Conservation (phyloP, 371 early-diverging fungal genomes). For the Mucor indicus region DNA sequence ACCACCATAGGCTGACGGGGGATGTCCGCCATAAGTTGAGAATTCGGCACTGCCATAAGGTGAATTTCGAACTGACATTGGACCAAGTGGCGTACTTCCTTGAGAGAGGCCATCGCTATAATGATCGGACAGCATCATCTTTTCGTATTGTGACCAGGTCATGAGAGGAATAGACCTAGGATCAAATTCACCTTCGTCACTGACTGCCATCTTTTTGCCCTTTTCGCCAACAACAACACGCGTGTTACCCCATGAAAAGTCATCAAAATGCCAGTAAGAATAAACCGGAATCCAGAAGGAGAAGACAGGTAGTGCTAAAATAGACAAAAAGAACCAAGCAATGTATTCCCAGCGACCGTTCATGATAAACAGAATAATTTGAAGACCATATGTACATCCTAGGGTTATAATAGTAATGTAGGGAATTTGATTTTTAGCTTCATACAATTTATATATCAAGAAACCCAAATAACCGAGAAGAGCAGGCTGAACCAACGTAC, state of each 20-base stretch:
- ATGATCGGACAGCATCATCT: slow-evolving; percentile 1
- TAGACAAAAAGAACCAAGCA: slow-evolving; percentile 90
- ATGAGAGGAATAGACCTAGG: slow-evolving; percentile 51
- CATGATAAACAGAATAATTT: slow-evolving; percentile 75
- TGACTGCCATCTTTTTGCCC: slow-evolving; percentile 57
- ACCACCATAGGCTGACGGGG: not conserved
- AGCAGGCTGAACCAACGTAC: slow-evolving; percentile 88
- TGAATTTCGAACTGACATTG: not conserved
- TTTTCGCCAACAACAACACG: slow-evolving; percentile 75
- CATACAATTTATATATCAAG: slow-evolving; percentile 50
- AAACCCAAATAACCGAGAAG: slow-evolving; percentile 76
- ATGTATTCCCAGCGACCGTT: slow-evolving; percentile 84
- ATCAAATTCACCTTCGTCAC: slow-evolving; percentile 41
- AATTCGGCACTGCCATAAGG: not conserved
- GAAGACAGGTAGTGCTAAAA: slow-evolving; percentile 76
- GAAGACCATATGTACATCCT: slow-evolving; percentile 72
- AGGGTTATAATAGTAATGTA: slow-evolving; percentile 55
- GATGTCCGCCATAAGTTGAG: slow-evolving; percentile 1
- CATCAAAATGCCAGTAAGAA: slow-evolving; percentile 94
- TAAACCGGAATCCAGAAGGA: slow-evolving; percentile 77
- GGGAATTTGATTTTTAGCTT: slow-evolving; percentile 33
- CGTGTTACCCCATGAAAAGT: slow-evolving; percentile 96
- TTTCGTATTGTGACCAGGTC: slow-evolving; percentile 84
- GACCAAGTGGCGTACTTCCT: slow-evolving; percentile 8
- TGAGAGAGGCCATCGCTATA: slow-evolving; percentile 5